phyloP scores from a whole-genome alignment of 352 stramenopile genomes.

The Phytophthora vignae region DNA sequence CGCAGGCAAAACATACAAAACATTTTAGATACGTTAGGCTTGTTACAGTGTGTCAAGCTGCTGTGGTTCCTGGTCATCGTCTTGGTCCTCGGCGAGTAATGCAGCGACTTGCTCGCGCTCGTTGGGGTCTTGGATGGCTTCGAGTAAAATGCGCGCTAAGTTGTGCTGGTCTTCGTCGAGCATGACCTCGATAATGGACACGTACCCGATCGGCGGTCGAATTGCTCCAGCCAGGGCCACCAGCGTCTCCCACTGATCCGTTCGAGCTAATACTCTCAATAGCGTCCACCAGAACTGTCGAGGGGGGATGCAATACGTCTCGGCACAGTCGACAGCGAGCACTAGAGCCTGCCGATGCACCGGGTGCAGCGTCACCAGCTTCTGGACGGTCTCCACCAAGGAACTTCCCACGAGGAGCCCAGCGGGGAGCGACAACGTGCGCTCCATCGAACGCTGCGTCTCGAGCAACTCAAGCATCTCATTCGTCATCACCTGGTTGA shows the following conservation, averaged over 20 bases:
- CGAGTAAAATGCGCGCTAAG: conserved; percentile 44
- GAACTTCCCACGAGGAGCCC: conserved; percentile 60
- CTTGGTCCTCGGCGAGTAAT: conserved; percentile 34
- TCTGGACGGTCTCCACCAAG: conserved; percentile 66
- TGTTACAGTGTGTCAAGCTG: conserved; percentile 26
- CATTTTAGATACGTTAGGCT: not conserved
- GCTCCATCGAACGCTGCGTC: conserved; percentile 50
- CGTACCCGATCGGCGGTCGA: conserved; percentile 55
- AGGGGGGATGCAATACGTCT: conserved; percentile 54
- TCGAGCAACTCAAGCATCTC: conserved; percentile 58
- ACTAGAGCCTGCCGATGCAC: conserved; percentile 45
- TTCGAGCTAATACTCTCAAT: conserved; percentile 50
- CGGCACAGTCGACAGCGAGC: conserved; percentile 45
- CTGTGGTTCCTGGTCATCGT: conserved; percentile 14
- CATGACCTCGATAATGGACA: conserved; percentile 54
- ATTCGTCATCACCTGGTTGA: conserved; percentile 59
- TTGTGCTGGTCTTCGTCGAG: conserved; percentile 55
- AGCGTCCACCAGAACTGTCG: conserved; percentile 68
- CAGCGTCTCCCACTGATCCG: conserved; percentile 59
- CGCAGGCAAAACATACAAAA: not conserved
- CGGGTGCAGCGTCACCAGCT: conserved; percentile 62
- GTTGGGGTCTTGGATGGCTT: conserved; percentile 32
- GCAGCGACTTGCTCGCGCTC: conserved; percentile 48
- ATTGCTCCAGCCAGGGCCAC: conserved; percentile 42
- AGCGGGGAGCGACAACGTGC: conserved; percentile 46